These are phyloP conservation scores for Spathaspora girioi DNA, from an alignment of 805 yeast species.

Conservation along the genomic window DNA sequence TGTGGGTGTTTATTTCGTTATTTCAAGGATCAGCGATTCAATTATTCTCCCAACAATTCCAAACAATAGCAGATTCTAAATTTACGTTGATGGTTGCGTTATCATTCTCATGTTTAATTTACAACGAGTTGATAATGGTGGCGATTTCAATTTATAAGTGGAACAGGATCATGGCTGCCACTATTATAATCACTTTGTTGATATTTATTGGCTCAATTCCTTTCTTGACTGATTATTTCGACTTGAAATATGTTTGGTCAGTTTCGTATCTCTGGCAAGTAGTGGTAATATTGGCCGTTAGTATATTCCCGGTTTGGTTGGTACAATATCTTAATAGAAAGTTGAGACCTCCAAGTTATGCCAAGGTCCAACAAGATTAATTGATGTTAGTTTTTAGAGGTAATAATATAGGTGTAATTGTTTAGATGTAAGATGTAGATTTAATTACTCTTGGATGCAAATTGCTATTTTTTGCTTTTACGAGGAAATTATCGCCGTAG, in stretches of 20 bases:
- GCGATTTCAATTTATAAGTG: constrained; percentile 90
- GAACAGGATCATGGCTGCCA: constrained; percentile 71
- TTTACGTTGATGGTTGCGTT: constrained; percentile 81
- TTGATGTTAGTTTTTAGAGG: too few species aligned
- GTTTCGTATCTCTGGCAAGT: constrained; percentile 68
- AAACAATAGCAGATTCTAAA: constrained; percentile 50
- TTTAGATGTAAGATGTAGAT: not conserved
- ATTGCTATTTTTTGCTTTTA: too few species aligned
- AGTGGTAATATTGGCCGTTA: constrained; percentile 57
- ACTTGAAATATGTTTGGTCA: constrained; percentile 57
- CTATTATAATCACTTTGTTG: constrained; percentile 67
- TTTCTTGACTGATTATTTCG: constrained; percentile 81
- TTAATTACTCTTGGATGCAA: not conserved
- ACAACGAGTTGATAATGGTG: constrained; percentile 91
- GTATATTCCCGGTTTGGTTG: constrained; percentile 88
- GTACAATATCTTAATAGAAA: constrained; percentile 70
- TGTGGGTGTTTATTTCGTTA: constrained; percentile 87
- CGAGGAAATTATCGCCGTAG: too few species aligned
- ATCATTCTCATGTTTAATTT: constrained; percentile 72
- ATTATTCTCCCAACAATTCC: constrained; percentile 71
- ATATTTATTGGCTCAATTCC: constrained; percentile 77
- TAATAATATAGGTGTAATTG: not conserved
- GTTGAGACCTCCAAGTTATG: constrained; percentile 91
- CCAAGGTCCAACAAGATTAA: constrained; percentile 84
- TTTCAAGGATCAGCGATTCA: constrained; percentile 90